Conservation (phyloP, 495 filamentous ascomycete genomes). For the Lophiotrema nucula region DNA sequence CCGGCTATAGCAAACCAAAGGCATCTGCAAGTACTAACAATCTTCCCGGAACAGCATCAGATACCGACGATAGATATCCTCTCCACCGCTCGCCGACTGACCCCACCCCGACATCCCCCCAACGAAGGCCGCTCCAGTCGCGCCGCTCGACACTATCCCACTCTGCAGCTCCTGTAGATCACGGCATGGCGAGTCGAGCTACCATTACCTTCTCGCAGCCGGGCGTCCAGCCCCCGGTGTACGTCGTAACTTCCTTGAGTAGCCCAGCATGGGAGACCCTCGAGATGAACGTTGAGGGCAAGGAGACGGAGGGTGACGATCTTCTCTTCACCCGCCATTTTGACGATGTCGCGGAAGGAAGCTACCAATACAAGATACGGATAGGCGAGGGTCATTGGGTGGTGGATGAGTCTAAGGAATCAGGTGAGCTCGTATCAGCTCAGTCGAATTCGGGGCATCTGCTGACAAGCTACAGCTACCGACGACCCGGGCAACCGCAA, state of each 20-base stretch:
- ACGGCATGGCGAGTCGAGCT: slow-evolving; percentile 32
- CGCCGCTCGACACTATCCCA: background rate
- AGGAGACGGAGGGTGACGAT: slow-evolving; percentile 31
- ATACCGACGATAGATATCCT: background rate
- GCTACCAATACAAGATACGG: slow-evolving; percentile 70
- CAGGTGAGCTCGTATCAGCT: slow-evolving; percentile 42
- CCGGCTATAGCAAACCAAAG: slow-evolving; percentile 1
- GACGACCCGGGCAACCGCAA: slow-evolving; percentile 59
- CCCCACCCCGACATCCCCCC: background rate
- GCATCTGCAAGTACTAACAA: slow-evolving; percentile 20
- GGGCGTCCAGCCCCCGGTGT: slow-evolving; percentile 60
- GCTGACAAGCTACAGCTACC: slow-evolving; percentile 42
- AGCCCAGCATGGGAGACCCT: slow-evolving; percentile 61
- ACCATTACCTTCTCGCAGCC: slow-evolving; percentile 59
- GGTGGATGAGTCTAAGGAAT: slow-evolving; percentile 54
- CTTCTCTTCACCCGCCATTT: slow-evolving; percentile 39
- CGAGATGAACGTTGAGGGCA: slow-evolving; percentile 54
- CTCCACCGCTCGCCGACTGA: background rate
- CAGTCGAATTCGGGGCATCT: background rate
- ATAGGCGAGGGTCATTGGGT: slow-evolving; percentile 63
- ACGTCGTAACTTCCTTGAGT: slow-evolving; percentile 64
- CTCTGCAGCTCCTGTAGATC: background rate
- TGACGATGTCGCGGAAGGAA: slow-evolving; percentile 49
- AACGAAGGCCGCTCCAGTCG: background rate
- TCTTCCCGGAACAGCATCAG: background rate